Percentiles rank a stretch among this genome's conserved stretches.
phyloP scores from a whole-genome alignment of 192 early-diverging fungal species.

The Chytriomyces sp. region DNA sequence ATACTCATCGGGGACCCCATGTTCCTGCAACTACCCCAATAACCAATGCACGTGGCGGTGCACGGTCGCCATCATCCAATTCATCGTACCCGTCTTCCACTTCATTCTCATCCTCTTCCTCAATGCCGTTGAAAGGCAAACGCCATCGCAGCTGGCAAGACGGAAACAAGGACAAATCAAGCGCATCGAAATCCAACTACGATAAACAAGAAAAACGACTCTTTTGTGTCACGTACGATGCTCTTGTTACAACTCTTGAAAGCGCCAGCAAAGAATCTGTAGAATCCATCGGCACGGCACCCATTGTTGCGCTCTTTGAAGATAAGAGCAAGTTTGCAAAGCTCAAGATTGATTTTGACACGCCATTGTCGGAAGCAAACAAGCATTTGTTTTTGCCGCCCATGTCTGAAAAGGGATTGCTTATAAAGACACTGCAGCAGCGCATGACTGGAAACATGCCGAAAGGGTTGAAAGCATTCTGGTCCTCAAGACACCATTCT shows the following conservation, averaged over 20 bases:
- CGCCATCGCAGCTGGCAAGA: background rate
- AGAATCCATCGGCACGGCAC: background rate
- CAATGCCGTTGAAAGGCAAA: slow-evolving; percentile 1
- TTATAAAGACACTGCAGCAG: background rate
- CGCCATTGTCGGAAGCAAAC: background rate
- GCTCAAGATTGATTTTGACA: background rate
- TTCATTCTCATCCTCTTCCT: background rate
- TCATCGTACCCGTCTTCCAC: background rate
- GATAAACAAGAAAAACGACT: background rate
- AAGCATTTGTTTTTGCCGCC: background rate
- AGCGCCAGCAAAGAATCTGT: background rate
- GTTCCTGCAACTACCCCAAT: background rate
- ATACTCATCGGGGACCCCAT: background rate
- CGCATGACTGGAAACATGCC: background rate
- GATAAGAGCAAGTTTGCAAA: background rate
- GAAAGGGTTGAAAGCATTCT: slow-evolving; percentile 13
- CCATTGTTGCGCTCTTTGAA: background rate
- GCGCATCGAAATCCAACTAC: slow-evolving; percentile 24
- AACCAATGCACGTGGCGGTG: background rate
- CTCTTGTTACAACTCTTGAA: slow-evolving; percentile 6
- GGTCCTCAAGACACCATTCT: slow-evolving; percentile 10
- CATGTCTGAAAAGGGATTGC: slow-evolving; percentile 5
- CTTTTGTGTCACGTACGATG: slow-evolving; percentile 4
- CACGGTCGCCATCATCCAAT: background rate
- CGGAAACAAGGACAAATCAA: background rate